Evolutionary conservation across 1,284 basidiomycete species (phyloP).

Genomic region (Sporisorium graminicola): DNA sequence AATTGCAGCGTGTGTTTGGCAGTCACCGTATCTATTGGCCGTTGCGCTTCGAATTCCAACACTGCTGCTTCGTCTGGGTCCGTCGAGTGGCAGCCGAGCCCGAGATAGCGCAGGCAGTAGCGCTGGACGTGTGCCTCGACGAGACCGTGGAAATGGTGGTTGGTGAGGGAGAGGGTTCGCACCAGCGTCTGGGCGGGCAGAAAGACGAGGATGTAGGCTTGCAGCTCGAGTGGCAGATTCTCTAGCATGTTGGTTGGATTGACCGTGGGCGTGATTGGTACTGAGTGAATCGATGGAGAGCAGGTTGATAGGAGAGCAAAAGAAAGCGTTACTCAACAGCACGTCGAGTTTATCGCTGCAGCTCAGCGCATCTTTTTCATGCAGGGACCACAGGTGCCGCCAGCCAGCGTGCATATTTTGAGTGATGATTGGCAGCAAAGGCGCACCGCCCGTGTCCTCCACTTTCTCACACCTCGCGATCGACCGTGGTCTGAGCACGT

Average conservation of each 20-base stretch:
- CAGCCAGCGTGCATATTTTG: constrained; percentile 12
- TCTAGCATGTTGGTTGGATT: constrained; percentile 28
- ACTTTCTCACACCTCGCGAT: constrained; percentile 5
- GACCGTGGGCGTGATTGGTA: neutral
- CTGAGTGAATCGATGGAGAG: neutral
- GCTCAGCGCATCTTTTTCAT: constrained; percentile 7
- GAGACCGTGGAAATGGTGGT: constrained; percentile 46
- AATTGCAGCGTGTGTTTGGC: constrained; percentile 58
- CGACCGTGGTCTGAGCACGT: neutral
- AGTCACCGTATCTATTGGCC: constrained; percentile 60
- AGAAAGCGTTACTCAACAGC: neutral
- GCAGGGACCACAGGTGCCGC: constrained; percentile 25
- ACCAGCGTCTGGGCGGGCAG: constrained; percentile 39
- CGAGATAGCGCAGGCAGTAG: constrained; percentile 41
- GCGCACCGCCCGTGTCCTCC: constrained; percentile 16
- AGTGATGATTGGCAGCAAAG: neutral
- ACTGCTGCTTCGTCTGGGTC: constrained; percentile 17
- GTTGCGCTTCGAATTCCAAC: constrained; percentile 58
- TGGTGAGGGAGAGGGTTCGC: constrained; percentile 44
- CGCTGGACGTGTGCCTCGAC: constrained; percentile 51
- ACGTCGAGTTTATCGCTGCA: constrained; percentile 1
- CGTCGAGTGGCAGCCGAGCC: constrained; percentile 19
- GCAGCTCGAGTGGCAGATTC: constrained; percentile 45
- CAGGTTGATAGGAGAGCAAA: neutral
- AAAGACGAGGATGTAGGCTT: constrained; percentile 52